Conservation (phyloP, 352 stramenopile species). For the Phytophthora sp. region DNA sequence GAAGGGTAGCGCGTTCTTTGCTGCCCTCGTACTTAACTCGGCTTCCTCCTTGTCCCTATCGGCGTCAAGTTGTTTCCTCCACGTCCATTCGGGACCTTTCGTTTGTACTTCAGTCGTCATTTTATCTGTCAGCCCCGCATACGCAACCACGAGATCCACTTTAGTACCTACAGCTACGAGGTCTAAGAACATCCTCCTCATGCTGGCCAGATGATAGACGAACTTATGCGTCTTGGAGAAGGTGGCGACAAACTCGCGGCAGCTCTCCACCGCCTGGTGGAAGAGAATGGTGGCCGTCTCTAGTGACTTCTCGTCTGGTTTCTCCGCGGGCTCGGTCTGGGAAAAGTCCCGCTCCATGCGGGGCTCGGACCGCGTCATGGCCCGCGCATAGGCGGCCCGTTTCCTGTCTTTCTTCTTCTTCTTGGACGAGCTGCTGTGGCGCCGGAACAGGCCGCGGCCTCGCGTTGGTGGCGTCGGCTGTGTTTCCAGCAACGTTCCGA, state of each 20-base stretch:
- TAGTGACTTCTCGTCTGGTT: background rate
- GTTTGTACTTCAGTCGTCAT: background rate
- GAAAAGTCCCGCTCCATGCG: background rate
- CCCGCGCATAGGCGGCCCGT: background rate
- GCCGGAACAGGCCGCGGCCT: constrained; percentile 10
- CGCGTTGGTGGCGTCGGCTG: background rate
- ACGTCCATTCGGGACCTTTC: background rate
- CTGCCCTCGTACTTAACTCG: constrained; percentile 15
- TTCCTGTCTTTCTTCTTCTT: constrained; percentile 22
- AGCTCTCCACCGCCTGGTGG: constrained; percentile 3
- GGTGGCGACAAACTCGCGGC: constrained; percentile 8
- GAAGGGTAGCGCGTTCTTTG: constrained; percentile 40
- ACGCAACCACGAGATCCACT: constrained; percentile 13
- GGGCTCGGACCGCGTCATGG: constrained; percentile 14
- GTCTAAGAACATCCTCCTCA: constrained; percentile 30
- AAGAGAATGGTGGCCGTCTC: constrained; percentile 5
- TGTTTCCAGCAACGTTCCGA: background rate
- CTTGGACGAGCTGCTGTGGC: constrained; percentile 17
- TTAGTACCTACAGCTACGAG: constrained; percentile 2
- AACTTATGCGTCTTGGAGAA: constrained; percentile 27
- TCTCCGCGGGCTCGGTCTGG: background rate
- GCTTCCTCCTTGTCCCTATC: constrained; percentile 25
- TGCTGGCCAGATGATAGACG: constrained; percentile 34
- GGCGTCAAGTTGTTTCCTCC: constrained; percentile 7
- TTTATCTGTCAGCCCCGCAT: background rate